Percentiles rank a stretch among this genome's conserved stretches.
phyloP scores from a whole-genome alignment of 768 basidiomycete genomes.

The Rhodotorula graminis region DNA sequence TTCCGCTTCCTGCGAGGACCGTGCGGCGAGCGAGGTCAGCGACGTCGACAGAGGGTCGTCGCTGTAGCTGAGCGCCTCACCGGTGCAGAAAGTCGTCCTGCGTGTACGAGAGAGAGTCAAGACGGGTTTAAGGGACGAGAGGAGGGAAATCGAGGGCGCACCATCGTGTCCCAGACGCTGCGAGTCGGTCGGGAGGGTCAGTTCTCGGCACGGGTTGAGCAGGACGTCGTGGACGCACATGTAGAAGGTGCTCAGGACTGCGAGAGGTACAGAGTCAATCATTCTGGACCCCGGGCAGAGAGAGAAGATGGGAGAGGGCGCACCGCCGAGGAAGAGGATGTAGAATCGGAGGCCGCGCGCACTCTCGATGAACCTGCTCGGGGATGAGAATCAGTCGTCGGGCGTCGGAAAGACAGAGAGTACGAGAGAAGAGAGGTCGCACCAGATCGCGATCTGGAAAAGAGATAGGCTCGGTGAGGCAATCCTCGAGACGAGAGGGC shows the following conservation, averaged over 20 bases:
- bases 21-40: not conserved
- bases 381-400: too few species aligned
- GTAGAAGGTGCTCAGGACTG: constrained; percentile 20
- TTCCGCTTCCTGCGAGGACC: constrained; percentile 8
- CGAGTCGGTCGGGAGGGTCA: too few species aligned
- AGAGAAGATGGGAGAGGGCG: not conserved
- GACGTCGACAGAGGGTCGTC: not conserved
- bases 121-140: too few species aligned
- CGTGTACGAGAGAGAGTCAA: not conserved
- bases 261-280: not conserved
- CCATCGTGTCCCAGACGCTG: constrained; percentile 23
- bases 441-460: not conserved
- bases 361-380: constrained; percentile 10
- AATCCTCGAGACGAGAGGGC: not conserved
- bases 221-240: not conserved
- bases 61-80: not conserved
- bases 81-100: constrained; percentile 26
- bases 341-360: not conserved
- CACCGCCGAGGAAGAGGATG: constrained; percentile 16
- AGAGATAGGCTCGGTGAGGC: not conserved
- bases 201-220: too few species aligned
- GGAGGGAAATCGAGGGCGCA: not conserved
- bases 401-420: too few species aligned
- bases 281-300: not conserved
- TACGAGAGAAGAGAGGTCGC: not conserved